Conservation (phyloP, 495 filamentous ascomycete genomes). For the Hyphodiscus hymeniophilus region DNA sequence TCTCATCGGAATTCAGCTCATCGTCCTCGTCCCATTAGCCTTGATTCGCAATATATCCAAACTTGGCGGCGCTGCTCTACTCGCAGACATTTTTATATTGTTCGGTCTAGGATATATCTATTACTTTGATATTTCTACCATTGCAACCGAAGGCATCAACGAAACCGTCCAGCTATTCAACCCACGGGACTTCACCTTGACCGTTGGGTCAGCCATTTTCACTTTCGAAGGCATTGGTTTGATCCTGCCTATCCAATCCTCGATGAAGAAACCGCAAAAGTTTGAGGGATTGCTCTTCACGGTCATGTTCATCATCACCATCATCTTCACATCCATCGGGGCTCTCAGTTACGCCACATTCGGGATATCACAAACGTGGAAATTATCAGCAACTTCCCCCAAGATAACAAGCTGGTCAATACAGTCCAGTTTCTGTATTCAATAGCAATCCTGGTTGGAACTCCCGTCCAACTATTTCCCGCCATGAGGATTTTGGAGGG, state of each 20-base stretch:
- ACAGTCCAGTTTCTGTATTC: constrained; percentile 59
- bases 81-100: constrained; percentile 55
- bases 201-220: constrained; percentile 56
- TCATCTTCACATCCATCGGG: constrained; percentile 55
- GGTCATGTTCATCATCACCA: constrained; percentile 55
- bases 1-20: constrained; percentile 48
- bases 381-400: constrained; percentile 58
- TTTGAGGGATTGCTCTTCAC: constrained; percentile 48
- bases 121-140: constrained; percentile 46
- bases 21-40: constrained; percentile 48
- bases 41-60: constrained; percentile 59
- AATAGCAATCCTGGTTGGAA: constrained; percentile 51
- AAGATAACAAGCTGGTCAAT: constrained; percentile 53
- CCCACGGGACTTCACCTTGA: constrained; percentile 50
- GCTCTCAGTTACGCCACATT: constrained; percentile 59
- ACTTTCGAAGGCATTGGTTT: constrained; percentile 63
- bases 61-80: constrained; percentile 48
- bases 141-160: constrained; percentile 38
- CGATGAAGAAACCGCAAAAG: constrained; percentile 50
- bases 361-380: constrained; percentile 49
- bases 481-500: constrained; percentile 53
- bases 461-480: constrained; percentile 58
- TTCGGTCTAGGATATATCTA: constrained; percentile 58
- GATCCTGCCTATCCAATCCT: constrained; percentile 55
- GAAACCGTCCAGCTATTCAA: constrained; percentile 51